Percentiles rank a stretch among this genome's conserved stretches.
These are phyloP conservation scores for Crataegus laevigata DNA, from an alignment of 306 rosid genomes.

Conservation along the genomic window DNA sequence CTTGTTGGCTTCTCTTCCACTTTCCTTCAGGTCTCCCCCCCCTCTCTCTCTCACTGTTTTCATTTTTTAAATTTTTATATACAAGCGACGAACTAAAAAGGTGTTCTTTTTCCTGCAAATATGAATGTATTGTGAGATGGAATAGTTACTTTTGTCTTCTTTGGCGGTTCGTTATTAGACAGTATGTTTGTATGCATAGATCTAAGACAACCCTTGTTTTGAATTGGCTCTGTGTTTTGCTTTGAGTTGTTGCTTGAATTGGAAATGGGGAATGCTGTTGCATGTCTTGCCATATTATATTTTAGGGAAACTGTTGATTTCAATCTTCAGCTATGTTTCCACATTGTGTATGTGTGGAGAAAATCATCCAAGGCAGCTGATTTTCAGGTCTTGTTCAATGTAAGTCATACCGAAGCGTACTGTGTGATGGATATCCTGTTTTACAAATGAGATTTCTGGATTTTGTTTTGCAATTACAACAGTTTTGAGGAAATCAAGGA, in stretches of 20 bases:
- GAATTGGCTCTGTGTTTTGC: not conserved
- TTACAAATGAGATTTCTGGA: not conserved
- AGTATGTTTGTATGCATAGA: not conserved
- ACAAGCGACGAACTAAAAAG: too few species aligned
- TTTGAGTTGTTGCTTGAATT: not conserved
- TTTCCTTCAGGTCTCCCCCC: slow-evolving; percentile 44
- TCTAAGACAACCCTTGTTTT: not conserved
- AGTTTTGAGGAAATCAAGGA: too few species aligned
- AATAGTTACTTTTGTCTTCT: too few species aligned
- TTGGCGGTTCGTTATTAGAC: not conserved
- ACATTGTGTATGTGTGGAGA: not conserved
- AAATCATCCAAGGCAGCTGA: not conserved
- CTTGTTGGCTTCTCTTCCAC: slow-evolving; percentile 60
- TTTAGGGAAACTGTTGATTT: not conserved
- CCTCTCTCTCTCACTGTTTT: not conserved
- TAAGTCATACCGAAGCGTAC: too few species aligned
- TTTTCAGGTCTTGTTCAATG: not conserved
- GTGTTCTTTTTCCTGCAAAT: too few species aligned
- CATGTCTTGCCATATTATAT: not conserved
- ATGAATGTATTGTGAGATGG: too few species aligned
- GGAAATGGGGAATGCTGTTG: not conserved
- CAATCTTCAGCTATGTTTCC: too few species aligned
- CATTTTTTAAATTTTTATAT: not conserved
- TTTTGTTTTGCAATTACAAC: too few species aligned
- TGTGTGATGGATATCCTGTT: not conserved